phyloP scores from a whole-genome alignment of 2,329 filamentous ascomycete genomes.

The Aspergillus tamarii region DNA sequence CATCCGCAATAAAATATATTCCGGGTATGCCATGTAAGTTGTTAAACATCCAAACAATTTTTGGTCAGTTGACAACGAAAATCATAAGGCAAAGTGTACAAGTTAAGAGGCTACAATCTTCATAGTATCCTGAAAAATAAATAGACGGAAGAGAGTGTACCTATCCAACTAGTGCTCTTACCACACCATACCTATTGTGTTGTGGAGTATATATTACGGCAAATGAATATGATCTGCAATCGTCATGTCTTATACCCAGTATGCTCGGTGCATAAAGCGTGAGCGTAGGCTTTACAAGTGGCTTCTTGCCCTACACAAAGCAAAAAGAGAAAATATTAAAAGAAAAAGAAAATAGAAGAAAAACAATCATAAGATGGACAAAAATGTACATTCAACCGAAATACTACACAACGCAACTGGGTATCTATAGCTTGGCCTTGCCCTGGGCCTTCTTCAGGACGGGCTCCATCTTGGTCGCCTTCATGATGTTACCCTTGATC shows the following conservation, averaged over 20 bases:
- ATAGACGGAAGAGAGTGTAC: no score
- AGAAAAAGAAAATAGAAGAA: no score
- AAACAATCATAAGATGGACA: not conserved
- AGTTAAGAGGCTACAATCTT: not conserved
- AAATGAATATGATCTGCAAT: not conserved
- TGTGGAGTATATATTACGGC: not conserved
- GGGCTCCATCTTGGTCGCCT: constrained; percentile 92
- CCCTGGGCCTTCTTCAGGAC: constrained; percentile 85
- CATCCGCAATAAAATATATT: not conserved
- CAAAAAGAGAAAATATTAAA: not conserved
- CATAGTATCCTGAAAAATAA: not conserved
- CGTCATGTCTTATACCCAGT: not conserved
- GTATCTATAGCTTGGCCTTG: constrained; percentile 77
- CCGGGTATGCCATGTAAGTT: no score
- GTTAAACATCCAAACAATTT: no score
- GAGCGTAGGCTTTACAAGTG: not conserved
- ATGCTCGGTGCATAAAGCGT: not conserved
- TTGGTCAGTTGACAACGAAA: not conserved
- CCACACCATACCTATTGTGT: not conserved
- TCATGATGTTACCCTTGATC: constrained; percentile 98
- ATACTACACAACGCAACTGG: constrained; percentile 18
- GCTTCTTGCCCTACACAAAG: not conserved
- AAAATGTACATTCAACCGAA: not conserved
- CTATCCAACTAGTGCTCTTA: not conserved
- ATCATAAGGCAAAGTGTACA: not conserved